Evolutionary conservation across 2,329 filamentous ascomycete genomes (phyloP).

Genomic region (Penicillium sp.): DNA sequence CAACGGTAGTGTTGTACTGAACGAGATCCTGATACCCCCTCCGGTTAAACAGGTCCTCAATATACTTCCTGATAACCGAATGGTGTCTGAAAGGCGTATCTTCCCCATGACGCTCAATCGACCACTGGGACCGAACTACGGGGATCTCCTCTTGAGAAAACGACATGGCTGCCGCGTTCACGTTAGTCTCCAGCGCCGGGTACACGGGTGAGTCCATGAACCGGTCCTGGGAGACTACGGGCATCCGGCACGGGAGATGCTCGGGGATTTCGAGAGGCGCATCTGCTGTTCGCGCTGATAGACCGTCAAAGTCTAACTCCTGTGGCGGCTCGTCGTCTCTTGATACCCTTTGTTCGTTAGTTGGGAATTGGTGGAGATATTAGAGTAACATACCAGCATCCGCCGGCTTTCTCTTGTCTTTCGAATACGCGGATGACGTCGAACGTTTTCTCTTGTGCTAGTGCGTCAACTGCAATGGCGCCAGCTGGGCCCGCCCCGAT

Average conservation of each 20-base stretch:
- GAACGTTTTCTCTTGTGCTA: conserved; percentile 52
- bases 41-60: conserved; percentile 48
- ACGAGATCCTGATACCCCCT: conserved; percentile 45
- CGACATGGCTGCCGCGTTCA: conserved; percentile 52
- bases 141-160: conserved; percentile 52
- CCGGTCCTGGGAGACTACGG: conserved; percentile 39
- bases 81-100: conserved; percentile 57
- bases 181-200: conserved; percentile 57
- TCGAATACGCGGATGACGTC: conserved; percentile 56
- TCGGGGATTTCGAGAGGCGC: conserved; percentile 41
- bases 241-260: conserved; percentile 41
- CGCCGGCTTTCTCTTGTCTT: conserved; percentile 50
- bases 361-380: background rate
- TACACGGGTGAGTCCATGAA: conserved; percentile 54
- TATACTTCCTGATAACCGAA: conserved; percentile 48
- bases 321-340: conserved; percentile 31
- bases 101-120: conserved; percentile 45
- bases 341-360: conserved; percentile 21
- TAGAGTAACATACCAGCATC: conserved; percentile 47
- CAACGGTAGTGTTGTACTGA: conserved; percentile 52
- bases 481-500: conserved; percentile 55
- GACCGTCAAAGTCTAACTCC: conserved; percentile 40
- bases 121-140: conserved; percentile 33
- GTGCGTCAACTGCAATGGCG: conserved; percentile 52
- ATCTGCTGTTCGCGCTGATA: conserved; percentile 47